These are phyloP conservation scores for Vanderwaltozyma polyspora DNA, from an alignment of 805 yeast genomes.

Conservation along the genomic window DNA sequence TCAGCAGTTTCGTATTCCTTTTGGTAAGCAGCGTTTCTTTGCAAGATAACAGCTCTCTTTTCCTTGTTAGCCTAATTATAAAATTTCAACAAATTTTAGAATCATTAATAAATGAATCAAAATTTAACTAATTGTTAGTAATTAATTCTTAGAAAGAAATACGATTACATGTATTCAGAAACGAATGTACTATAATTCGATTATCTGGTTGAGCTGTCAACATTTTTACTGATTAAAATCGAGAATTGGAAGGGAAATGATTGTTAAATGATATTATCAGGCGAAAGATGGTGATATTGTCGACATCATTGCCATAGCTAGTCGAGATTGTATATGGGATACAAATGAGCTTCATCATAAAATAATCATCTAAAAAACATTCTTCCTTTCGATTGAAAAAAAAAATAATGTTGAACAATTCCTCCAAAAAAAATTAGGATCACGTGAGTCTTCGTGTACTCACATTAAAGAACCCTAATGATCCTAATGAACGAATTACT, in stretches of 20 bases:
- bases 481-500: no score
- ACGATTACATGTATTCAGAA: no score
- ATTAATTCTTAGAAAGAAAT: neutral
- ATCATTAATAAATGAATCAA: neutral
- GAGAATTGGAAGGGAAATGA: no score
- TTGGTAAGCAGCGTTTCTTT: conserved; percentile 95
- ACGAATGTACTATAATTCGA: no score
- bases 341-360: conserved; percentile 43
- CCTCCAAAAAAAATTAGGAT: no score
- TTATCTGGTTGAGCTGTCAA: no score
- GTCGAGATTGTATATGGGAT: conserved; percentile 38
- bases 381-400: no score
- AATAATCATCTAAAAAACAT: conserved; percentile 1
- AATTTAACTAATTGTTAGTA: conserved; percentile 2
- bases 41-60: conserved; percentile 63
- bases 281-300: conserved; percentile 71
- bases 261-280: conserved; percentile 31
- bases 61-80: conserved; percentile 35
- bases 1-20: conserved; percentile 89
- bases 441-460: no score
- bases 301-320: conserved; percentile 64
- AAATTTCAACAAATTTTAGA: neutral
- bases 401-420: no score
- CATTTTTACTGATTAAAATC: no score
- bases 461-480: no score